These are phyloP conservation scores for Passalora sequoiae DNA, from an alignment of 2,329 filamentous ascomycete species.

Conservation along the genomic window DNA sequence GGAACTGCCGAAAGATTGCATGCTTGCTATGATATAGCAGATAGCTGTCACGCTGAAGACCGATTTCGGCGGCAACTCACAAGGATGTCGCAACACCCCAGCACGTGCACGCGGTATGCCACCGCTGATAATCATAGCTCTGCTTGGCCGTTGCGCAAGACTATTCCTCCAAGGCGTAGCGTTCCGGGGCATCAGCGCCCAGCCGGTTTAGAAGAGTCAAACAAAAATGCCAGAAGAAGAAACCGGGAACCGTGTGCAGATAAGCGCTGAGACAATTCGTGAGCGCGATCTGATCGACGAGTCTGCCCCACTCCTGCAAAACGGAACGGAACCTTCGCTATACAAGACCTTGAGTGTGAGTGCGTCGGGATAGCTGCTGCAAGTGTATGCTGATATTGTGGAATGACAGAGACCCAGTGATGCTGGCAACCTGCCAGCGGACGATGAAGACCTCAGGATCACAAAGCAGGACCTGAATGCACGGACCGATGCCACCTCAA, in stretches of 20 bases:
- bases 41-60: neutral
- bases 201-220: no score
- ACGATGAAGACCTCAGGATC: constrained; percentile 22
- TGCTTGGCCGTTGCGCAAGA: no score
- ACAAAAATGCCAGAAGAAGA: neutral
- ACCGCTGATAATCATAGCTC: no score
- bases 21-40: neutral
- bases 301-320: constrained; percentile 13
- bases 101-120: no score
- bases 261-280: no score
- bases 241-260: neutral
- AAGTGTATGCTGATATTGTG: no score
- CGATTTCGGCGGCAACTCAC: neutral
- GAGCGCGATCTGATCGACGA: constrained; percentile 11
- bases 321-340: constrained; percentile 10
- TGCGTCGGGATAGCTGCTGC: neutral
- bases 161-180: no score
- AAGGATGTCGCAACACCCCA: no score
- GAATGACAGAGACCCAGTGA: constrained; percentile 11
- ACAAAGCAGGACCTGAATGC: constrained; percentile 5
- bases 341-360: constrained; percentile 23
- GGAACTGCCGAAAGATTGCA: neutral
- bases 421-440: constrained; percentile 20
- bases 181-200: no score
- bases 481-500: constrained; percentile 11